Conservation (phyloP, 139 green algal genomes). For the Eudorina sp. region DNA sequence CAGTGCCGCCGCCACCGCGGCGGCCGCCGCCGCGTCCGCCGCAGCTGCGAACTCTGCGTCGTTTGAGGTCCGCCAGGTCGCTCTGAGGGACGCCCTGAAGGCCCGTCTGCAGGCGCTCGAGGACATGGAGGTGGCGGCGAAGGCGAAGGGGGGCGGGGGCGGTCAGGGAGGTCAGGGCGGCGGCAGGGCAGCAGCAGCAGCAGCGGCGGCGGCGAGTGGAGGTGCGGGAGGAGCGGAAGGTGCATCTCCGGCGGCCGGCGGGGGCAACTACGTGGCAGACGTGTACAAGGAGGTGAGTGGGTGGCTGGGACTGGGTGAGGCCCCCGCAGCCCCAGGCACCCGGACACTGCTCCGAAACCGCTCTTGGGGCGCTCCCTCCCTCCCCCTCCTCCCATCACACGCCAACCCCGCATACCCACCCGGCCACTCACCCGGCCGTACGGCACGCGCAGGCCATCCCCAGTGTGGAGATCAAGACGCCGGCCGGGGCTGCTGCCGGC, state of each 20-base stretch:
- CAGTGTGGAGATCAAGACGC: slow-evolving; percentile 54
- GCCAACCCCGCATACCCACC: not conserved
- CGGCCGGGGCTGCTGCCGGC: not conserved
- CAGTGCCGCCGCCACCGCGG: not conserved
- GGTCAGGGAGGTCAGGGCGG: not conserved
- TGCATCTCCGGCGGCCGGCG: not conserved
- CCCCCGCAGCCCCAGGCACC: too few relatives aligned
- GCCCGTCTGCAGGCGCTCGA: slow-evolving; percentile 5
- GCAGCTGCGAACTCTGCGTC: not conserved
- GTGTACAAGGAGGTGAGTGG: slow-evolving; percentile 46
- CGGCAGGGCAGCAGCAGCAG: not conserved
- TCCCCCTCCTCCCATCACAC: not conserved
- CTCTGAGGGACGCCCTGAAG: slow-evolving; percentile 19
- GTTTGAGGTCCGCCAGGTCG: not conserved
- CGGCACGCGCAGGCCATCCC: not conserved
- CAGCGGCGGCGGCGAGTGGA: not conserved
- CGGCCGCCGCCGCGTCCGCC: not conserved
- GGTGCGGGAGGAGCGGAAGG: not conserved
- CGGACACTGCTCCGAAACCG: too few relatives aligned
- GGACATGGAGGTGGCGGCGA: not conserved
- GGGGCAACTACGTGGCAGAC: not conserved
- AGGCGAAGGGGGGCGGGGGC: not conserved
- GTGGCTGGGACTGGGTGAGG: too few relatives aligned
- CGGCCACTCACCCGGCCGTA: too few relatives aligned
- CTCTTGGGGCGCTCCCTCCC: not conserved